A percentile compares a stretch with the other conserved stretches of the same genome.
Evolutionary conservation across 1,139 yeast species (phyloP).

Genomic region (Hansenula lynferdii): DNA sequence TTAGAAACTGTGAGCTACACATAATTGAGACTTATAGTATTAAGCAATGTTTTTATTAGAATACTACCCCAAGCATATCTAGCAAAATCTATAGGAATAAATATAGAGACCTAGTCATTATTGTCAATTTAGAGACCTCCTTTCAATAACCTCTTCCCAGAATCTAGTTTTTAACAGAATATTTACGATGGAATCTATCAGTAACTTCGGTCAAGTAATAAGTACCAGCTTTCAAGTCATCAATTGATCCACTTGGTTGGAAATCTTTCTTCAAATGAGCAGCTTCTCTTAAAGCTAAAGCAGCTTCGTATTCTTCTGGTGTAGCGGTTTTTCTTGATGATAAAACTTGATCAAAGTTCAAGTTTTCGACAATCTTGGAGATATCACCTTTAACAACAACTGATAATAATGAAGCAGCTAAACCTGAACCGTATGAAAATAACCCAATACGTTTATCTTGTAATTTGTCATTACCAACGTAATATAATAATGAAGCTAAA

Average conservation of each 20-base stretch:
- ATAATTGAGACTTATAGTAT: no score
- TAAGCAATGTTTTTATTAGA: no score
- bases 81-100: no score
- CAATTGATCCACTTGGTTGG: conserved; percentile 76
- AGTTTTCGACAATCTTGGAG: conserved; percentile 54
- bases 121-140: no score
- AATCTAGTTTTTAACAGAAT: conserved; percentile 52
- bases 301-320: conserved; percentile 79
- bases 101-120: no score
- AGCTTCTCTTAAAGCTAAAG: conserved; percentile 81
- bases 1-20: no score
- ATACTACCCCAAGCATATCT: no score
- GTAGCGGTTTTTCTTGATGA: conserved; percentile 60
- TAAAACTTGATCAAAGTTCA: conserved; percentile 68
- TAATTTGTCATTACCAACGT: conserved; percentile 67
- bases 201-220: conserved; percentile 83
- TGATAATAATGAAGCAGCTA: conserved; percentile 87
- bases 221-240: conserved; percentile 65
- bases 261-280: conserved; percentile 68
- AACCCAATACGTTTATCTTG: conserved; percentile 85
- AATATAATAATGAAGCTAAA: conserved; percentile 73
- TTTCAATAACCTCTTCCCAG: background rate
- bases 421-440: conserved; percentile 97
- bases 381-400: conserved; percentile 80
- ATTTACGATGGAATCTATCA: conserved; percentile 83